Evolutionary conservation across 139 green algal genomes (phyloP).

Genomic region (Chlamydomonas eustigma): DNA sequence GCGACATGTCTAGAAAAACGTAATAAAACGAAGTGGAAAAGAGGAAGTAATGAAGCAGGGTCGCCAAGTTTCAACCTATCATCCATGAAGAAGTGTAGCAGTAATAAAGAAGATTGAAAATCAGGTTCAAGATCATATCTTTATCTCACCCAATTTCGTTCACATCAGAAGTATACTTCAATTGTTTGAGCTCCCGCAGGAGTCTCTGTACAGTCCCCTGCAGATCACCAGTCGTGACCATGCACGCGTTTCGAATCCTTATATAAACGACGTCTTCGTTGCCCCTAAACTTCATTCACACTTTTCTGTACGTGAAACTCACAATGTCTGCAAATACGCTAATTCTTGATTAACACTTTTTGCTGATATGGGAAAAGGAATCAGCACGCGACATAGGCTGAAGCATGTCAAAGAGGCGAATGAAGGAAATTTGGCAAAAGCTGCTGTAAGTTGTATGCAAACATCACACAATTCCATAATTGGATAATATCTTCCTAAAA

Average conservation of each 20-base stretch:
- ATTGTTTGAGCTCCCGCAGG: slow-evolving; percentile 35
- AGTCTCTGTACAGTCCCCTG: slow-evolving; percentile 49
- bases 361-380: neutral
- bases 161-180: slow-evolving; percentile 45
- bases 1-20: slow-evolving; percentile 59
- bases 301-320: no score
- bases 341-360: no score
- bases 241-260: no score
- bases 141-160: slow-evolving; percentile 56
- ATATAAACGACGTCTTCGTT: no score
- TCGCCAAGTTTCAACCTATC: slow-evolving; percentile 32
- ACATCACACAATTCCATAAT: no score
- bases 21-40: slow-evolving; percentile 57
- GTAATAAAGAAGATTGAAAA: neutral
- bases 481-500: no score
- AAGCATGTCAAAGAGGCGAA: neutral
- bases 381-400: neutral
- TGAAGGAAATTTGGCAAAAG: neutral
- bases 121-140: neutral
- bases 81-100: neutral
- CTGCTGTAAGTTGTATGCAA: neutral
- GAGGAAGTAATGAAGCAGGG: slow-evolving; percentile 48
- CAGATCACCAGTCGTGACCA: slow-evolving; percentile 44
- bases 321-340: no score
- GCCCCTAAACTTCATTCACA: no score